A percentile compares a stretch with the other conserved stretches of the same genome.
phyloP scores from a whole-genome alignment of 2,329 filamentous ascomycete species.

The Cladophialophora chaetospira region DNA sequence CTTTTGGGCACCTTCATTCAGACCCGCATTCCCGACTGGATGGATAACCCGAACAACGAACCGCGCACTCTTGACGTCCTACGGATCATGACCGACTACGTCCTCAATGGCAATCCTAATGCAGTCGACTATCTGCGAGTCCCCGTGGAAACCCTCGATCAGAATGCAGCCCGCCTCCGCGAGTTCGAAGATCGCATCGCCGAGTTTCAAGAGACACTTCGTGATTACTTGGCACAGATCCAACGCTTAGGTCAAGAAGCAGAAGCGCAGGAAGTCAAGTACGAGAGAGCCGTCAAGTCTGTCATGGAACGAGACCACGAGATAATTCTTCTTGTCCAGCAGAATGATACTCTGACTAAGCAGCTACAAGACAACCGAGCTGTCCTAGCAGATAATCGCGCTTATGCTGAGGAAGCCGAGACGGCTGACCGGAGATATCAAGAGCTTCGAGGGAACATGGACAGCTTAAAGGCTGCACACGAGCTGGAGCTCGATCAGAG shows the following conservation, averaged over 20 bases:
- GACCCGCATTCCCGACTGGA: conserved; percentile 15
- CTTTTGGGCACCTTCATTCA: conserved; percentile 27
- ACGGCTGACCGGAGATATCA: conserved; percentile 17
- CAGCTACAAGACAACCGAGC: conserved; percentile 15
- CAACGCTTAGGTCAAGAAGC: conserved; percentile 18
- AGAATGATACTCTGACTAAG: conserved; percentile 15
- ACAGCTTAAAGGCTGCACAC: conserved; percentile 23
- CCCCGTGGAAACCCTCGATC: conserved; percentile 20
- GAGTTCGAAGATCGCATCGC: conserved; percentile 10
- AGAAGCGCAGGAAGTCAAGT: conserved; percentile 14
- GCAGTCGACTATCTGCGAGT: conserved; percentile 21
- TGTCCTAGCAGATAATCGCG: conserved; percentile 4
- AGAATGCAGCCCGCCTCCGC: conserved; percentile 10
- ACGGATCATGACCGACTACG: conserved; percentile 26
- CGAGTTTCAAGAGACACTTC: conserved; percentile 23
- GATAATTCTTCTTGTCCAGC: conserved; percentile 18
- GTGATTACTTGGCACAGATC: conserved; percentile 20
- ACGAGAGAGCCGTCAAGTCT: conserved; percentile 8
- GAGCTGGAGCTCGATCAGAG: conserved; percentile 24
- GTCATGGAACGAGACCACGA: conserved; percentile 27
- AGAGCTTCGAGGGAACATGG: conserved; percentile 23
- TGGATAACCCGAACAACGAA: conserved; percentile 13
- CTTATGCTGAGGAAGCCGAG: conserved; percentile 6
- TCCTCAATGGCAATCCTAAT: neutral
- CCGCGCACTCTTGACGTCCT: conserved; percentile 25